Conservation (phyloP, 768 basidiomycete species). For the Auriscalpium orientale region DNA sequence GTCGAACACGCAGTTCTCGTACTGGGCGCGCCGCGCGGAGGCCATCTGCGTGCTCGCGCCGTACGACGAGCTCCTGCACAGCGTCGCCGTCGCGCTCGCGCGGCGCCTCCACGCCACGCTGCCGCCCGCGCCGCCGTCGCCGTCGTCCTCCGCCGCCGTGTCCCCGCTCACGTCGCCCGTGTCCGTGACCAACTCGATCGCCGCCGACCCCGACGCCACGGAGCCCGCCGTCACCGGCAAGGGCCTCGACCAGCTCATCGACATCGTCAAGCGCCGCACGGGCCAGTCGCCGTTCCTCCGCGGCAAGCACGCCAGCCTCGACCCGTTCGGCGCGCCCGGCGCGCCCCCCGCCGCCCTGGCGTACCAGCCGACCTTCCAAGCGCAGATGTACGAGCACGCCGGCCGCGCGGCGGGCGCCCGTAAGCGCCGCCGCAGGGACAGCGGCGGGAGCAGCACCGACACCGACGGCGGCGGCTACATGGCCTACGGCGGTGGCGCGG, state of each 20-base stretch:
- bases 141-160: constrained; percentile 12
- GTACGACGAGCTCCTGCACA: constrained; percentile 32
- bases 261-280: constrained; percentile 41
- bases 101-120: constrained; percentile 29
- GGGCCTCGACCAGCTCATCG: constrained; percentile 41
- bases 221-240: constrained; percentile 39
- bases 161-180: constrained; percentile 11
- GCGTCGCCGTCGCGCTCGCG: constrained; percentile 34
- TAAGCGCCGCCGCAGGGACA: not conserved
- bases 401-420: not conserved
- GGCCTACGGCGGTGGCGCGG: not conserved
- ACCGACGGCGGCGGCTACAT: constrained; percentile 1
- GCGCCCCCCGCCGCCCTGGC: constrained; percentile 17
- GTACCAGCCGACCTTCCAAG: constrained; percentile 22
- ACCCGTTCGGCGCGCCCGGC: constrained; percentile 37
- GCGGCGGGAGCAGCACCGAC: constrained; percentile 4
- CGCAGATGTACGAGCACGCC: constrained; percentile 21
- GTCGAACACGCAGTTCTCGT: constrained; percentile 49
- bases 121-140: constrained; percentile 13
- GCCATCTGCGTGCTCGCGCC: constrained; percentile 39
- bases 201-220: constrained; percentile 25
- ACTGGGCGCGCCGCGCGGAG: constrained; percentile 46
- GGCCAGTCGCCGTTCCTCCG: constrained; percentile 42
- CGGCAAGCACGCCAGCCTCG: constrained; percentile 43
- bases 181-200: constrained; percentile 7